Percentiles rank a stretch among this genome's conserved stretches.
Evolutionary conservation across 441 rosid species (phyloP).

Genomic region (Kokia cookei): DNA sequence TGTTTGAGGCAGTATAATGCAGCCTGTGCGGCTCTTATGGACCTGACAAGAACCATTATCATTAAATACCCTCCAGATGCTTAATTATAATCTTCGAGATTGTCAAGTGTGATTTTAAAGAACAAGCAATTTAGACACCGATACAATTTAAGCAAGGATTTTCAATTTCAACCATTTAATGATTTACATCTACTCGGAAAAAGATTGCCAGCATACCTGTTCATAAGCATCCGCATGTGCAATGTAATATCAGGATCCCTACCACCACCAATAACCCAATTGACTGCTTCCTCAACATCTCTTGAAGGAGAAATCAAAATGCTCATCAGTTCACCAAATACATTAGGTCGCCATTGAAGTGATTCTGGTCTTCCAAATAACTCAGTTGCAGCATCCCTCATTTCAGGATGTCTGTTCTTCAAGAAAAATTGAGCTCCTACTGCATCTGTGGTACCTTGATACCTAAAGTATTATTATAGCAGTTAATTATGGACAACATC

Average conservation of each 20-base stretch:
- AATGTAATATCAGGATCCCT: conserved; percentile 78
- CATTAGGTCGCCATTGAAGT: conserved; percentile 56
- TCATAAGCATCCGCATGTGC: conserved; percentile 90
- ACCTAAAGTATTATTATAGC: conserved; percentile 42
- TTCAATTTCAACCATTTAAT: background rate
- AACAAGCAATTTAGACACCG: background rate
- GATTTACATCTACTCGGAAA: background rate
- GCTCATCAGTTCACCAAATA: conserved; percentile 88
- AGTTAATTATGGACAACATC: background rate
- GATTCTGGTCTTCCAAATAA: conserved; percentile 64
- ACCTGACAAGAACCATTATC: conserved; percentile 34
- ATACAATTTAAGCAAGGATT: background rate
- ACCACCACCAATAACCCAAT: conserved; percentile 57
- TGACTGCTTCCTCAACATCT: conserved; percentile 72
- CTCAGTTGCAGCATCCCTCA: conserved; percentile 67
- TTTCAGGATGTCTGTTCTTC: conserved; percentile 72
- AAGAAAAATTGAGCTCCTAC: conserved; percentile 87
- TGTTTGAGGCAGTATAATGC: conserved; percentile 59
- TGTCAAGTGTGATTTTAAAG: background rate
- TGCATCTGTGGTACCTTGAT: conserved; percentile 88
- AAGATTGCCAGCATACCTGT: conserved; percentile 36
- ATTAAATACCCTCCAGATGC: background rate
- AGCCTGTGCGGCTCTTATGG: conserved; percentile 67
- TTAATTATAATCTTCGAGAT: background rate
- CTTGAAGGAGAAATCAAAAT: conserved; percentile 68